Percentiles rank a stretch among this genome's conserved stretches.
Evolutionary conservation across 768 basidiomycete genomes (phyloP).

Genomic region (Mycena chlorophos): DNA sequence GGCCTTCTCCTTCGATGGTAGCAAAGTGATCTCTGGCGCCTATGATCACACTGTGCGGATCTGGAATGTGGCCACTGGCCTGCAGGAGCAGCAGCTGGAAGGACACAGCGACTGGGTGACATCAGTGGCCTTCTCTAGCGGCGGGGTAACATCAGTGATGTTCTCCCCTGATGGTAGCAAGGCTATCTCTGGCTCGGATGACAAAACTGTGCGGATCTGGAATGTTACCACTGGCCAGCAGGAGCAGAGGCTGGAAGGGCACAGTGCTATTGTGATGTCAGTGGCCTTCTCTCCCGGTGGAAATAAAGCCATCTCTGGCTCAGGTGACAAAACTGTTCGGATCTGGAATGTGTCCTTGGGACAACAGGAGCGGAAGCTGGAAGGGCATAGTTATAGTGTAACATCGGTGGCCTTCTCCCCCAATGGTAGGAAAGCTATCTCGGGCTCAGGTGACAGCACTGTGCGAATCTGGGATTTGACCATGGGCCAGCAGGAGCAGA

Average conservation of each 20-base stretch:
- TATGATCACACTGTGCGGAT: constrained; percentile 33
- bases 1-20: constrained; percentile 2
- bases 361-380: not conserved
- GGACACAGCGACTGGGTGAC: not conserved
- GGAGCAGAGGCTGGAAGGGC: constrained; percentile 10
- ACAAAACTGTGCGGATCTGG: constrained; percentile 8
- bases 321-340: constrained; percentile 20
- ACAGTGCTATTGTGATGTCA: constrained; percentile 17
- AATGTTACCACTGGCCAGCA: constrained; percentile 22
- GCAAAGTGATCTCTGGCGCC: constrained; percentile 24
- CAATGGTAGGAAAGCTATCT: constrained; percentile 30
- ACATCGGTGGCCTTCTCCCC: constrained; percentile 26
- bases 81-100: not conserved
- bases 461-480: constrained; percentile 41
- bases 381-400: constrained; percentile 20
- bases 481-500: no score
- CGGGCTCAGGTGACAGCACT: constrained; percentile 40
- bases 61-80: constrained; percentile 31
- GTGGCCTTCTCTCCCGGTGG: constrained; percentile 27
- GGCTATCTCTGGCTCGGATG: not conserved
- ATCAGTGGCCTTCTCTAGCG: not conserved
- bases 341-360: constrained; percentile 22
- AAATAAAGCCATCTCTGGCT: constrained; percentile 17
- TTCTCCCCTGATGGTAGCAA: not conserved
- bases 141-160: no score